Evolutionary conservation across 1,284 basidiomycete species (phyloP), one percentile per base, ranked within the genome.

Genomic region (Crucibulum parvulum): DNA sequence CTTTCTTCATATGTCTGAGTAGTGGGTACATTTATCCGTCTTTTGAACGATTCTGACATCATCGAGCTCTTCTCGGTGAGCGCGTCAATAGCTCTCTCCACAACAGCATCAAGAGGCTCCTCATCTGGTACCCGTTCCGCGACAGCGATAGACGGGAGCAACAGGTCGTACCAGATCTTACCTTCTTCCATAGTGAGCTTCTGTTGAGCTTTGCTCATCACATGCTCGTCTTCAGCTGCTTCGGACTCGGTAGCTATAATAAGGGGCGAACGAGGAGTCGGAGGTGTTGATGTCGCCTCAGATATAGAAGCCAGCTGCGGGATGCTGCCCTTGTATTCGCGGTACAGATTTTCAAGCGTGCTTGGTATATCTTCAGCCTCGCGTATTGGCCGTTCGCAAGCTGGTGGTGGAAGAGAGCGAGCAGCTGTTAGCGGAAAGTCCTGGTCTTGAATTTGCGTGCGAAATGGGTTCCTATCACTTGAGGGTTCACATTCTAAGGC

Each of bases 161-260:
- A 18, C 15, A 56, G 70, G 4, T 77, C 66, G 5, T 81, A 69
- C 92, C 92, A 93, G 50, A 93, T 71, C 53, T 74, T 72, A 37
- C 84, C 85, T 72, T 93, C 91, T 52, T 90, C 86, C 4, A 82
- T 58, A 1, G 82, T 83, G 46, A 93, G 81, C 59, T 85, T 81
- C 36, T 83, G 71, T 65, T 93, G 91, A 2, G 78, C 79, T 72
- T 87, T 91, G 39, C 89, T 89, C 80, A 90, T 84, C 7, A 79
- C 78, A 50, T 84, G 77, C 54, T 85, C 84, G 34, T 76, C 71
- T 16, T 73, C 75, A 9, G 71, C 72, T 15, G 83, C 82, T 36
- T 69, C 62, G 10, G 37, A 7, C 45, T 80, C 77, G 36, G 69
- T 62, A 7, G 62, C 65, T 24, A 68, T 60, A 9, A 56, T 16